Evolutionary conservation across 1,284 basidiomycete genomes (phyloP).

Genomic region (Moniliella sp.): DNA sequence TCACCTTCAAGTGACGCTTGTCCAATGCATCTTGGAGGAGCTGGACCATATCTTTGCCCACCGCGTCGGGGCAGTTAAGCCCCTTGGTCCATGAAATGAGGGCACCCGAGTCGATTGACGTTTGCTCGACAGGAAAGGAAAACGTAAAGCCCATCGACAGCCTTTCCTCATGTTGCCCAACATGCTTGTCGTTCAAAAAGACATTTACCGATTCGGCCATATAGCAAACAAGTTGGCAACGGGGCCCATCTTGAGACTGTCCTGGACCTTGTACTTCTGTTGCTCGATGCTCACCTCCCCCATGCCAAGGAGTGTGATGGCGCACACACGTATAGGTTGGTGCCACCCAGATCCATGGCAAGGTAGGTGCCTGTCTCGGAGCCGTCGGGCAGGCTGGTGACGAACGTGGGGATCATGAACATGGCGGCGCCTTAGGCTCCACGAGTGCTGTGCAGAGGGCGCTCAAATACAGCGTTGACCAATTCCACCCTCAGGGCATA

Average conservation of each 20-base stretch:
- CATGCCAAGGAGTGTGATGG: conserved; percentile 75
- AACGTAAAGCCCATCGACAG: conserved; percentile 51
- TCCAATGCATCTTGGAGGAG: conserved; percentile 82
- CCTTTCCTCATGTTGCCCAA: conserved; percentile 15
- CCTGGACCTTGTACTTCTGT: conserved; percentile 28
- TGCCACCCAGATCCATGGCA: conserved; percentile 23
- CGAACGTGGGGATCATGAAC: too few relatives aligned
- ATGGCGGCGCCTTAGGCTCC: too few relatives aligned
- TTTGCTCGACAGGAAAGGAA: conserved; percentile 71
- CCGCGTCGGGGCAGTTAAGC: conserved; percentile 39
- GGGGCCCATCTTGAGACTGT: conserved; percentile 21
- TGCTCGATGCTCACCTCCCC: conserved; percentile 58
- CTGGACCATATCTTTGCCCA: conserved; percentile 75
- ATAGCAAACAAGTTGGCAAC: conserved; percentile 42
- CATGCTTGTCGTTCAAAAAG: conserved; percentile 55
- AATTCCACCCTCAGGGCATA: too few relatives aligned
- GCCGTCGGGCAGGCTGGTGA: conserved; percentile 21
- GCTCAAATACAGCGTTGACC: too few relatives aligned
- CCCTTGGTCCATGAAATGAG: conserved; percentile 39
- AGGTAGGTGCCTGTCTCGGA: conserved; percentile 26
- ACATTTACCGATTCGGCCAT: conserved; percentile 84
- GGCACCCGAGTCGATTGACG: conserved; percentile 65
- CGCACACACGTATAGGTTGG: conserved; percentile 47
- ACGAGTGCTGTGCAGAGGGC: too few relatives aligned
- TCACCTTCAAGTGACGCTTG: conserved; percentile 75